Percentiles rank a stretch among this genome's conserved stretches.
These are phyloP conservation scores for Rhodotorula sp. DNA, from an alignment of 1,284 basidiomycete genomes.

Conservation along the genomic window DNA sequence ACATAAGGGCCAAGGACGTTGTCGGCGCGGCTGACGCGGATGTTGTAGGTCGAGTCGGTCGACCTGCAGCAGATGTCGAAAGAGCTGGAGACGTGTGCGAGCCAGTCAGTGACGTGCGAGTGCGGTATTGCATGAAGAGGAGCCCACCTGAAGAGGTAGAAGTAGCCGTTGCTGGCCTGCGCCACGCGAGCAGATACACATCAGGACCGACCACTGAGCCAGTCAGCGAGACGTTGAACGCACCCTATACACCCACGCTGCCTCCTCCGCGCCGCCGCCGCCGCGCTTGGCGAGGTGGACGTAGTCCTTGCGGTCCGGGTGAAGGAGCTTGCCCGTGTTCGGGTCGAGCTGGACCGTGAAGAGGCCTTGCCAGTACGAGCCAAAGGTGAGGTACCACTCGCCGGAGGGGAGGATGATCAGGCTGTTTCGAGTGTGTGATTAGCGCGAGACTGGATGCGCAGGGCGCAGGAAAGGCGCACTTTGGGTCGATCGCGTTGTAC, in stretches of 20 bases:
- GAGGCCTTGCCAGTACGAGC: conserved; percentile 43
- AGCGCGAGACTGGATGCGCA: not conserved
- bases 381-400: conserved; percentile 42
- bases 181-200: conserved; percentile 50
- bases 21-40: conserved; percentile 59
- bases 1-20: conserved; percentile 57
- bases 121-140: not conserved
- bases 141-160: conserved; percentile 63
- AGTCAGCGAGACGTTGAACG: not conserved
- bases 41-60: conserved; percentile 61
- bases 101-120: not conserved
- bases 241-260: not conserved
- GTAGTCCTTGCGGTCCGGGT: conserved; percentile 22
- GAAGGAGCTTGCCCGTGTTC: conserved; percentile 55
- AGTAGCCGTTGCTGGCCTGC: conserved; percentile 55
- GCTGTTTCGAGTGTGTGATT: not conserved
- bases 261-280: not conserved
- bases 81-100: not conserved
- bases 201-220: not conserved
- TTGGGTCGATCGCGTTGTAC: conserved; percentile 63
- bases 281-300: conserved; percentile 53
- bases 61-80: conserved; percentile 60
- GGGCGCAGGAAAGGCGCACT: not conserved
- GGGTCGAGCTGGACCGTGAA: conserved; percentile 44
- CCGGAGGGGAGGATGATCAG: conserved; percentile 27